Evolutionary conservation across 2,329 filamentous ascomycete genomes (phyloP).

Genomic region (Rutstroemia sp.): DNA sequence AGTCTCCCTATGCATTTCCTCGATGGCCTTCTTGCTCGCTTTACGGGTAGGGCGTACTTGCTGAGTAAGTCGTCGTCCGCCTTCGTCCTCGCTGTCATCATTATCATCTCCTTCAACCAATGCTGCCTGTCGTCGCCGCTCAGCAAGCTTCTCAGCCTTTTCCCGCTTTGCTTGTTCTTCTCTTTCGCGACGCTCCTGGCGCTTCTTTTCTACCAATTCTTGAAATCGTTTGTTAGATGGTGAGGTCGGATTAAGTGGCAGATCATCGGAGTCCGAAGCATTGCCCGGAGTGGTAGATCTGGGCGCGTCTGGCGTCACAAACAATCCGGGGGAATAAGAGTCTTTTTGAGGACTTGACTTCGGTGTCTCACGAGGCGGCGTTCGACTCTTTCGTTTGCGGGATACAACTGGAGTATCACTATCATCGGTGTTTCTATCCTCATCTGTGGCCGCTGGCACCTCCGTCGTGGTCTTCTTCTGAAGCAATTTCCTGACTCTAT

Average conservation of each 20-base stretch:
- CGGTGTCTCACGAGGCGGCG: constrained; percentile 17
- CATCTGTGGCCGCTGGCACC: constrained; percentile 25
- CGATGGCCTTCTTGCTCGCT: constrained; percentile 87
- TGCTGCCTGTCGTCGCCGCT: constrained; percentile 38
- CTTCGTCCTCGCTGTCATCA: constrained; percentile 54
- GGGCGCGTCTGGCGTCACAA: constrained; percentile 32
- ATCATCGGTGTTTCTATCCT: constrained; percentile 30
- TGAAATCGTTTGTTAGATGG: constrained; percentile 54
- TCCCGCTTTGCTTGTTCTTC: constrained; percentile 52
- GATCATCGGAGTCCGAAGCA: constrained; percentile 32
- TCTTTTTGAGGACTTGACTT: constrained; percentile 15
- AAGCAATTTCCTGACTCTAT: constrained; percentile 39
- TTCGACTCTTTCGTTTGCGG: constrained; percentile 24
- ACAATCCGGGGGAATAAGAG: constrained; percentile 31
- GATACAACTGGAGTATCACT: constrained; percentile 18
- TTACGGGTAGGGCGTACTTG: constrained; percentile 65
- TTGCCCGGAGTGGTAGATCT: constrained; percentile 26
- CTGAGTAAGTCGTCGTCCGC: constrained; percentile 61
- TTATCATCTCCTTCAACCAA: constrained; percentile 46
- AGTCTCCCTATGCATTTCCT: constrained; percentile 92
- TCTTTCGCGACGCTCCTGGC: constrained; percentile 59
- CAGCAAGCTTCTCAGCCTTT: constrained; percentile 25
- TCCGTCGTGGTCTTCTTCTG: constrained; percentile 25
- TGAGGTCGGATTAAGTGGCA: constrained; percentile 37
- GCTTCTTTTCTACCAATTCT: constrained; percentile 66